Evolutionary conservation across 164 flowering plant genomes (phyloP), one percentile per base, ranked within the genome.

Genomic region (Tinospora cordifolia): DNA sequence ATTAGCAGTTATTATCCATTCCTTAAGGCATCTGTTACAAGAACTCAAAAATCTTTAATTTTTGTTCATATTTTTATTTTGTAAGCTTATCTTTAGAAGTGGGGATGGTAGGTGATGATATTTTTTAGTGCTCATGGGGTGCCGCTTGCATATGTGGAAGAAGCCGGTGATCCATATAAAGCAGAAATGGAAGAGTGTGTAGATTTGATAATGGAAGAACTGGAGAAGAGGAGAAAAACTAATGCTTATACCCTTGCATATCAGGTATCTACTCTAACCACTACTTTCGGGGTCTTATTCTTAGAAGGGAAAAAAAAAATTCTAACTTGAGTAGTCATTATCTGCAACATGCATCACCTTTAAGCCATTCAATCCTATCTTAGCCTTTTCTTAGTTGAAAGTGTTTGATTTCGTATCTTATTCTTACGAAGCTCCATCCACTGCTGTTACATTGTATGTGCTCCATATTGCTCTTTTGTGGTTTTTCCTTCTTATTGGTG

Each of bases 121-220:
- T 94, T 94, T 80, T 94, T 94, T 77, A 94, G 98, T 80, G 99
- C 99, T 72, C 99, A 94, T 81, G 99, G 99, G 34, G 99, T 94
- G 67, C 99, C 98, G 67, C 87, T 92, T 72, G 97, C 99, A 57
- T 92, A 94, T 77, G 99, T 94, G 77, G 98, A 90, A 83, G 98
- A 94, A 83, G 99, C 98, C 75, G 98, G 99, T 71, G 99, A 94
- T 75, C 99, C 99, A 22, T 94, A 94, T 86, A 94, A 92, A 84
- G 97, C 97, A 73, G 97, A 94, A 83, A 94, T 94, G 99, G 98
- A 94, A 84, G 98, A 94, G 79, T 94, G 99, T 80, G 93, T 94
- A 17, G 97, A 94, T 74, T 79, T 94, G 82, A 92, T 94, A 70
- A 92, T 94, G 88, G 98, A 94, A 74, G 98, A 92, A 82, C 79